A percentile compares a stretch with the other conserved stretches of the same genome.
These are phyloP conservation scores for Cornus kousa DNA, from an alignment of 148 eudicot species.

Conservation along the genomic window DNA sequence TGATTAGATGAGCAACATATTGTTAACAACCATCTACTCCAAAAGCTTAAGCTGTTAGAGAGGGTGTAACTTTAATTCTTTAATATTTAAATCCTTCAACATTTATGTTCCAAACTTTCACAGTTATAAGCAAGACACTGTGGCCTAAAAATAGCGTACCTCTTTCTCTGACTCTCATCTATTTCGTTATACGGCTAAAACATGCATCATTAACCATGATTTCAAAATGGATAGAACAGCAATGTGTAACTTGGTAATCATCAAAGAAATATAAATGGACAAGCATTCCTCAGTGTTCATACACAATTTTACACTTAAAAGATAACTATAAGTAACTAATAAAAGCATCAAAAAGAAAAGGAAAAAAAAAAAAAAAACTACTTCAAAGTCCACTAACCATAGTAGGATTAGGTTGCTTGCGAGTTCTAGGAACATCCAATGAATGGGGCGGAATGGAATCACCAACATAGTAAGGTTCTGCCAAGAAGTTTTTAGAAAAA, in stretches of 20 bases:
- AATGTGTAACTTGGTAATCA: background rate
- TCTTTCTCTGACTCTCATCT: too few relatives aligned
- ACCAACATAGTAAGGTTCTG: slow-evolving; percentile 39
- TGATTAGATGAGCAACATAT: too few relatives aligned
- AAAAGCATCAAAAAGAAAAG: background rate
- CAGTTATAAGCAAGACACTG: too few relatives aligned
- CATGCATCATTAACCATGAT: background rate
- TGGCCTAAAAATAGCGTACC: too few relatives aligned
- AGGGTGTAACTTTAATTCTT: too few relatives aligned
- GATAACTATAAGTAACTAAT: background rate
- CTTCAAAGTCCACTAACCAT: slow-evolving; percentile 37
- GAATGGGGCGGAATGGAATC: slow-evolving; percentile 28
- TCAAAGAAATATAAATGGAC: background rate
- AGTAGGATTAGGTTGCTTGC: slow-evolving; percentile 32
- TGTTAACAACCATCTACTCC: too few relatives aligned
- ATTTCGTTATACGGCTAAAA: background rate
- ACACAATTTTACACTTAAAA: too few relatives aligned
- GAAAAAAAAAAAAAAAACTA: background rate
- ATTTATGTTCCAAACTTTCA: too few relatives aligned
- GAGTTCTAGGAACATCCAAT: slow-evolving; percentile 35
- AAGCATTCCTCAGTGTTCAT: background rate
- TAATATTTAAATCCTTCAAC: too few relatives aligned
- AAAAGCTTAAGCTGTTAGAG: too few relatives aligned
- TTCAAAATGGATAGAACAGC: too few relatives aligned
- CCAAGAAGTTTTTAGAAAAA: background rate